Conservation (phyloP, 345 rosid genomes). For the Salix dunnii region DNA sequence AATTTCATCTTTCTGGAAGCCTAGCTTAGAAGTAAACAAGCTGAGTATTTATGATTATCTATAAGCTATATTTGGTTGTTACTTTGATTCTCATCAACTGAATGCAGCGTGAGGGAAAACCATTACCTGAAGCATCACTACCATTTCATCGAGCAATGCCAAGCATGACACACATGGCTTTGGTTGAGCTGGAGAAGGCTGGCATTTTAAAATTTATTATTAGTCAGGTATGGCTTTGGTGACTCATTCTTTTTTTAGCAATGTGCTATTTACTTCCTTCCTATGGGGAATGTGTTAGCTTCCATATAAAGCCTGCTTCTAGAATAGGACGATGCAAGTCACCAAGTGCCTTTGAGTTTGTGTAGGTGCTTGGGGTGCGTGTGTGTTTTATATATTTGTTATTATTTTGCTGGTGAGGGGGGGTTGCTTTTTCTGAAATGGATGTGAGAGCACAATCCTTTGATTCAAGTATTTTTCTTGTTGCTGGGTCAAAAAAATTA, state of each 20-base stretch:
- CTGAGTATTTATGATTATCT: background rate
- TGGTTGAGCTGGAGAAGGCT: slow-evolving; percentile 87
- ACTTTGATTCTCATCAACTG: background rate
- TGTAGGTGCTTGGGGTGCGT: background rate
- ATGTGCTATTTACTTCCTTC: background rate
- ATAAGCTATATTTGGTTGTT: background rate
- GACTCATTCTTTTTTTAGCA: background rate
- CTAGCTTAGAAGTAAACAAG: background rate
- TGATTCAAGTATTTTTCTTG: background rate
- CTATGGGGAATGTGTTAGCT: background rate
- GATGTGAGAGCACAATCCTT: background rate
- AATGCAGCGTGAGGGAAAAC: slow-evolving; percentile 80
- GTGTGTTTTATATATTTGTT: background rate
- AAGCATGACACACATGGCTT: slow-evolving; percentile 92
- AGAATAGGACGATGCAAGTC: background rate
- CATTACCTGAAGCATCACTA: slow-evolving; percentile 83
- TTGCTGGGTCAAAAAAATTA: background rate
- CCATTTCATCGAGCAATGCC: slow-evolving; percentile 99
- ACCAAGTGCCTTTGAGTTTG: background rate
- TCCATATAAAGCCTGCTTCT: background rate
- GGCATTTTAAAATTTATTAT: slow-evolving; percentile 80
- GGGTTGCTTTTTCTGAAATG: background rate
- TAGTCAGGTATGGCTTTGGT: slow-evolving; percentile 60
- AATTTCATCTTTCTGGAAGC: background rate
- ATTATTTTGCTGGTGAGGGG: background rate